These are phyloP conservation scores for Omphalotus olearius DNA, from an alignment of 1,284 basidiomycete genomes.

Conservation along the genomic window DNA sequence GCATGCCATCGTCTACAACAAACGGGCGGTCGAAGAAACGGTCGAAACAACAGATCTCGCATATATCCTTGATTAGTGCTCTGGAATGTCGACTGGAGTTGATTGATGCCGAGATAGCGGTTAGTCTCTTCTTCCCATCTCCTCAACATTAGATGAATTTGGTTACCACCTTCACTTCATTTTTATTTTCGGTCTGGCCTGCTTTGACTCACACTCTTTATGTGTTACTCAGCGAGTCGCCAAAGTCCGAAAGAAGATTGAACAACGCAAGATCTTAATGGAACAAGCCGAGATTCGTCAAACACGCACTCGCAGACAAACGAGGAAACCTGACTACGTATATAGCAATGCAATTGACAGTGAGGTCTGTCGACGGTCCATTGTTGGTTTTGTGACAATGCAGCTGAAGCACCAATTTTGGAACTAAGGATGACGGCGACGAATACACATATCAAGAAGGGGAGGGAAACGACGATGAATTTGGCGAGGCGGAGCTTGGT, in stretches of 20 bases:
- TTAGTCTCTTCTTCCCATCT: constrained; percentile 36
- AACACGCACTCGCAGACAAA: constrained; percentile 68
- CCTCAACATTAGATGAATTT: neutral
- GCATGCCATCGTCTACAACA: constrained; percentile 35
- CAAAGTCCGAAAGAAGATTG: constrained; percentile 60
- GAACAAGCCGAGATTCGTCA: constrained; percentile 73
- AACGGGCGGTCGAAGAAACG: constrained; percentile 43
- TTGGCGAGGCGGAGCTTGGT: constrained; percentile 37
- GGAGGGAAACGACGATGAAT: constrained; percentile 55
- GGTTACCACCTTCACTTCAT: constrained; percentile 9
- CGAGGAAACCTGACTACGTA: constrained; percentile 71
- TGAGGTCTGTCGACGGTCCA: constrained; percentile 42
- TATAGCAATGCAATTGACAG: constrained; percentile 62
- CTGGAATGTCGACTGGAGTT: constrained; percentile 59
- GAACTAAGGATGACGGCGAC: constrained; percentile 55
- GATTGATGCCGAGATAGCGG: constrained; percentile 65
- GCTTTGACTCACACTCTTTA: constrained; percentile 18
- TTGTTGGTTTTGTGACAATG: constrained; percentile 15
- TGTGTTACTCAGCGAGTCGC: constrained; percentile 56
- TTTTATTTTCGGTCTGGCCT: constrained; percentile 12
- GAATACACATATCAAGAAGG: constrained; percentile 66
- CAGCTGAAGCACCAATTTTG: constrained; percentile 27
- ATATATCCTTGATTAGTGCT: constrained; percentile 53
- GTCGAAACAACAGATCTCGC: constrained; percentile 48
- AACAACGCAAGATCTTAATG: constrained; percentile 58